These are phyloP conservation scores for Drechslerella coelobrocha DNA, from an alignment of 2,329 filamentous ascomycete species.

Conservation along the genomic window DNA sequence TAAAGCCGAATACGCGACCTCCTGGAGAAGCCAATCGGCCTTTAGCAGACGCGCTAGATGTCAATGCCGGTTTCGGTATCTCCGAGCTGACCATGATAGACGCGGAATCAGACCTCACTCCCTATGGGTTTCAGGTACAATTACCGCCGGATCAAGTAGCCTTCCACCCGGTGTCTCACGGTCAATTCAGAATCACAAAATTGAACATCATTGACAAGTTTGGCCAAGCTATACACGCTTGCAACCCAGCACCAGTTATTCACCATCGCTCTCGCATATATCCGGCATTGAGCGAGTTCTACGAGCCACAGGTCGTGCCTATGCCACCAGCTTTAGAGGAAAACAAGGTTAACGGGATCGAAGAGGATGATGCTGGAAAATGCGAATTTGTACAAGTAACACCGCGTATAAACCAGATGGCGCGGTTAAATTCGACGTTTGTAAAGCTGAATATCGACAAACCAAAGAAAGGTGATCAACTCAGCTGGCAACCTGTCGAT, in stretches of 20 bases:
- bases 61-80: slow-evolving; percentile 5
- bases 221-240: slow-evolving; percentile 59
- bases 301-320: slow-evolving; percentile 57
- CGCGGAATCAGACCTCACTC: slow-evolving; percentile 57
- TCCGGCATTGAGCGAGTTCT: slow-evolving; percentile 58
- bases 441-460: slow-evolving; percentile 50
- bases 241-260: slow-evolving; percentile 55
- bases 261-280: slow-evolving; percentile 55
- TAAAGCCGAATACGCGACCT: slow-evolving; percentile 58
- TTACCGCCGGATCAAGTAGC: slow-evolving; percentile 54
- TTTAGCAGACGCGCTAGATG: slow-evolving; percentile 40
- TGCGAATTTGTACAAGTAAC: slow-evolving; percentile 59
- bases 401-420: slow-evolving; percentile 59
- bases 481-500: slow-evolving; percentile 52
- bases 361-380: slow-evolving; percentile 33
- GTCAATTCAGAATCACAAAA: slow-evolving; percentile 61
- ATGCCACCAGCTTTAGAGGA: too few species aligned
- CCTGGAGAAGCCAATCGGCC: slow-evolving; percentile 33
- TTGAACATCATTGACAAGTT: slow-evolving; percentile 64
- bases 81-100: slow-evolving; percentile 55
- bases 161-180: slow-evolving; percentile 59
- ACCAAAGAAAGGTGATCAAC: too few species aligned
- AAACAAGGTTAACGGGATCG: background rate
- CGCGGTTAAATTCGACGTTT: slow-evolving; percentile 58
- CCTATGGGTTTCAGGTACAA: slow-evolving; percentile 56